These are phyloP conservation scores for Aspergillus candidus DNA, from an alignment of 2,329 filamentous ascomycete species.

Conservation along the genomic window DNA sequence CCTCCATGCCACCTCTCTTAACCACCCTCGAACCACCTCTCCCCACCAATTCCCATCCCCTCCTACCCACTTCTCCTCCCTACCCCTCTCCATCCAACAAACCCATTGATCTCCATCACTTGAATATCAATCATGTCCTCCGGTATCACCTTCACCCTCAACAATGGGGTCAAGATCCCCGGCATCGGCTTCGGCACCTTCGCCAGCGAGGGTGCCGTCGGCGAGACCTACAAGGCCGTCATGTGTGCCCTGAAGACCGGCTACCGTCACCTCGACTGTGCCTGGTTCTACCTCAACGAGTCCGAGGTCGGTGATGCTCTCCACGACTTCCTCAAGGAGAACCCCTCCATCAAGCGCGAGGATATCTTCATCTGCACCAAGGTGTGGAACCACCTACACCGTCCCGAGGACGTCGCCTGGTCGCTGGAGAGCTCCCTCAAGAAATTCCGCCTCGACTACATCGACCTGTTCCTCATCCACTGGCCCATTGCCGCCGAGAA, in stretches of 20 bases:
- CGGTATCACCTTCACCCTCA: conserved; percentile 47
- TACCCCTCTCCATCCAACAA: background rate
- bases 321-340: conserved; percentile 50
- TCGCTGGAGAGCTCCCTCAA: conserved; percentile 56
- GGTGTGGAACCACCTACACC: conserved; percentile 50
- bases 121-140: conserved; percentile 47
- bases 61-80: background rate
- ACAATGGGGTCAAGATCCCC: conserved; percentile 56
- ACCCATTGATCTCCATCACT: conserved; percentile 1
- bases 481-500: conserved; percentile 49
- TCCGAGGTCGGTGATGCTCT: conserved; percentile 49
- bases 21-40: no score
- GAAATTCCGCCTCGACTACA: conserved; percentile 62
- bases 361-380: conserved; percentile 50
- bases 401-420: conserved; percentile 42
- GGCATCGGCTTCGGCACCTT: conserved; percentile 62
- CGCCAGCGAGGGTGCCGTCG: conserved; percentile 57
- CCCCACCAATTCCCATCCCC: no score
- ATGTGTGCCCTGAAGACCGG: conserved; percentile 46
- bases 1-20: background rate
- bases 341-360: conserved; percentile 42
- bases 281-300: conserved; percentile 52
- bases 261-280: conserved; percentile 52
- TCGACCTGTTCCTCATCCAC: conserved; percentile 62
- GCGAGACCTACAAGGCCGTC: conserved; percentile 53